Percentiles rank a stretch among this genome's conserved stretches.
phyloP scores from a whole-genome alignment of 2,329 filamentous ascomycete species.

The Phoma sp. region DNA sequence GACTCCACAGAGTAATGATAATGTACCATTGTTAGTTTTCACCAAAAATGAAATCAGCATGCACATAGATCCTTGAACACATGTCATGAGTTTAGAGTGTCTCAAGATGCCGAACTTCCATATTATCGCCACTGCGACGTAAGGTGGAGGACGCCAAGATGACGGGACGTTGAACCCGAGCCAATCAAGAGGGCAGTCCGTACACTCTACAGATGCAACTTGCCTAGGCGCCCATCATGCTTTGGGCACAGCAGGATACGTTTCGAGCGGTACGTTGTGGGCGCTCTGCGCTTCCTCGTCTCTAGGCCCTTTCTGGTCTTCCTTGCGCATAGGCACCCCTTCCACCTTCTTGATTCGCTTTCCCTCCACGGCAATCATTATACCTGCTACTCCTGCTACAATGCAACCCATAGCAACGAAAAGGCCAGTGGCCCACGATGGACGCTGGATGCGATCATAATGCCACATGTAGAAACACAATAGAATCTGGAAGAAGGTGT shows the following conservation, averaged over 20 bases:
- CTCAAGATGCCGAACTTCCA: conserved; percentile 9
- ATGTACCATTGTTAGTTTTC: no score
- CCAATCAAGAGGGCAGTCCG: conserved; percentile 14
- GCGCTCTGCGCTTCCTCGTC: conserved; percentile 33
- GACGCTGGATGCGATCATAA: conserved; percentile 73
- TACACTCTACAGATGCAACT: conserved; percentile 9
- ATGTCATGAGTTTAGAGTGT: background rate
- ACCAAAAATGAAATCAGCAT: no score
- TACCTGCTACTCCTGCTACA: conserved; percentile 70
- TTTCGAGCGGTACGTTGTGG: conserved; percentile 27
- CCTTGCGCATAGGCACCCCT: conserved; percentile 41
- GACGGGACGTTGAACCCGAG: background rate
- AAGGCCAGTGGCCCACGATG: conserved; percentile 78
- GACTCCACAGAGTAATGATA: background rate
- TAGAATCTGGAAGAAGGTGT: conserved; percentile 77
- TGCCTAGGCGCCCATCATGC: conserved; percentile 31
- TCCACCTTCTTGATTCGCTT: conserved; percentile 52
- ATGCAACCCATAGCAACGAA: conserved; percentile 78
- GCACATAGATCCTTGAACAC: no score
- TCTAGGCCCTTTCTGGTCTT: conserved; percentile 22
- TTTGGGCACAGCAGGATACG: conserved; percentile 25
- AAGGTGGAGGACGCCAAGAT: conserved; percentile 4
- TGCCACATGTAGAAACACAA: conserved; percentile 86
- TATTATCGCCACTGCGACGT: conserved; percentile 8
- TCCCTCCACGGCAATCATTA: conserved; percentile 74